Conservation (phyloP, 306 rosid genomes). For the Fragaria nilgerrensis region DNA sequence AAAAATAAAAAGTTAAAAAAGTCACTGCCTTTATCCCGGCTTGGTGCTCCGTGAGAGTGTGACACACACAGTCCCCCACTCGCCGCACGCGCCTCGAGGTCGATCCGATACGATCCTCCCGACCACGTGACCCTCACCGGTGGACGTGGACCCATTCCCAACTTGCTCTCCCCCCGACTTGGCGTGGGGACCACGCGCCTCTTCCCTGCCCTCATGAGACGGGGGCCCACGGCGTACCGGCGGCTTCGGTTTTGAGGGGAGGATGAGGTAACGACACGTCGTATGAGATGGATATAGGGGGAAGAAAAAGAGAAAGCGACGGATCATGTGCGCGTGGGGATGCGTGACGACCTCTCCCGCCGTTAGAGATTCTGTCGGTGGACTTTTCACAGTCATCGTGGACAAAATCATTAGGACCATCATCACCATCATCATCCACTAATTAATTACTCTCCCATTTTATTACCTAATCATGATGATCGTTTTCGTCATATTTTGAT, state of each 20-base stretch:
- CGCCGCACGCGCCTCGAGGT: background rate
- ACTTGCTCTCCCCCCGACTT: background rate
- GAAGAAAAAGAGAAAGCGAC: constrained; percentile 2
- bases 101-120: constrained; percentile 6
- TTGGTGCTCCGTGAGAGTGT: constrained; percentile 1
- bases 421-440: background rate
- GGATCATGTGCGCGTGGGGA: constrained; percentile 19
- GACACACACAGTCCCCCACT: background rate
- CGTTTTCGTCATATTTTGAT: background rate
- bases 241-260: background rate
- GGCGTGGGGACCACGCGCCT: background rate
- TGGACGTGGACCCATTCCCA: background rate
- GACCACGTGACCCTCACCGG: background rate
- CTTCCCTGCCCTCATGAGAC: too few relatives aligned
- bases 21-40: background rate
- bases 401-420: background rate
- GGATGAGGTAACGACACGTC: background rate
- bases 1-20: too few relatives aligned
- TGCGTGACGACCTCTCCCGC: constrained; percentile 1
- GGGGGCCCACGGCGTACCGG: background rate
- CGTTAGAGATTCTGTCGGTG: constrained; percentile 23
- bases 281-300: background rate
- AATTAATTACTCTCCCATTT: background rate
- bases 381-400: background rate
- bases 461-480: background rate